These are phyloP conservation scores for Fusarium staphyleae DNA, from an alignment of 2,329 filamentous ascomycete species.

Conservation along the genomic window DNA sequence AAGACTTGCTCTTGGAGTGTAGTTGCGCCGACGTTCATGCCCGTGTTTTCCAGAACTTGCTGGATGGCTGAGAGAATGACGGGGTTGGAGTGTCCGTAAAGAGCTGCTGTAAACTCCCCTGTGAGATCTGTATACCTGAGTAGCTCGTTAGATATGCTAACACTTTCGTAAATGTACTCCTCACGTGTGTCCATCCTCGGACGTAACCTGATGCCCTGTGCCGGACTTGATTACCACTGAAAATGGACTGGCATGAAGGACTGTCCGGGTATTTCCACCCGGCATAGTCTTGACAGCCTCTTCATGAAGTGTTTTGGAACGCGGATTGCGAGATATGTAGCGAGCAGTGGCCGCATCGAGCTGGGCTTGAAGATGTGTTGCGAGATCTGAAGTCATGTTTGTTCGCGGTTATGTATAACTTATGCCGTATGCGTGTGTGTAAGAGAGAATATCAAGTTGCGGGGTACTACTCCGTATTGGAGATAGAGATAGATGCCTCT, in stretches of 20 bases:
- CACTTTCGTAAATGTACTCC: background rate
- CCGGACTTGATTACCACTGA: constrained; percentile 52
- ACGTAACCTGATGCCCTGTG: constrained; percentile 47
- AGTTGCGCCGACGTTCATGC: constrained; percentile 63
- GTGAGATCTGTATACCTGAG: constrained; percentile 65
- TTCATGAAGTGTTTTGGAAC: constrained; percentile 49
- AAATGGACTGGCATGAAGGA: constrained; percentile 54
- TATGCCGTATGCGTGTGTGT: too few species aligned
- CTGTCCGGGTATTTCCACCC: constrained; percentile 56
- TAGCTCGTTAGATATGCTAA: background rate
- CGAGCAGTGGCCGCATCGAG: constrained; percentile 45
- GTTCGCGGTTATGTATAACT: background rate
- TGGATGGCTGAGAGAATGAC: constrained; percentile 58
- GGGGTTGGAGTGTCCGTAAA: constrained; percentile 71
- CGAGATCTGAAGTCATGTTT: constrained; percentile 32
- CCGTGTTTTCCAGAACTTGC: constrained; percentile 52
- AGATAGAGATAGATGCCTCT: background rate
- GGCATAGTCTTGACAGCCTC: constrained; percentile 49
- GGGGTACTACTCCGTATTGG: background rate
- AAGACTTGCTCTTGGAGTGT: constrained; percentile 59
- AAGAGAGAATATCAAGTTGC: background rate
- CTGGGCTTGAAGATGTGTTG: constrained; percentile 36
- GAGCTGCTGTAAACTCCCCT: constrained; percentile 68
- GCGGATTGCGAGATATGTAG: constrained; percentile 48
- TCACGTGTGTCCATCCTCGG: constrained; percentile 51